Base-by-base conservation (phyloP, 495 filamentous ascomycete genomes). In the Trichoderma orchidacearum region DNA sequence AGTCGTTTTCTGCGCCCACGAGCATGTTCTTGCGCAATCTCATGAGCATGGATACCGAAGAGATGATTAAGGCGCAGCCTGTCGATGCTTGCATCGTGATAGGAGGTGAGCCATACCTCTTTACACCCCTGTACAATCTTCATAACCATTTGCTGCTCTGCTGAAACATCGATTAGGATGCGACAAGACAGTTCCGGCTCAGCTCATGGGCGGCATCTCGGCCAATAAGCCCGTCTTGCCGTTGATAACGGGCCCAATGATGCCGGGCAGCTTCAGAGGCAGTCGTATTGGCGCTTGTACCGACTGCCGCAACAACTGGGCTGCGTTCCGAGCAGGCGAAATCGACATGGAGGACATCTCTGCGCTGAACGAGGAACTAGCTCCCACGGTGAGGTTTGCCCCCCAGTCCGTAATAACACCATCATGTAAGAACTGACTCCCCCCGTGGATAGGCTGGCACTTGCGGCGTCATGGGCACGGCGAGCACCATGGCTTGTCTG, bases 21-120 rank as follows among this genome's bases (percentile, higher is more conserved):
- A 86, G 83, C 66, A 86, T 86, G 82, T 85, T 79, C 55, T 58
- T 85, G 55, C 63, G 83, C 41, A 86, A 85, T 62, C 54, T 85
- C 41, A 85, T 86, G 82, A 81, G 80, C 60, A 84, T 86, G 81
- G 82, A 86, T 62, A 85, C 83, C 0, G 83, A 86, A 63, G 83
- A 85, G 67, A 85, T 86, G 83, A 78, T 86, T 21, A 61, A 64
- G 27, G 82, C 82, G 13, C 82, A 85, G 64, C 82, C 83, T 0
- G 69, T 84, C 8, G 82, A 85, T 65, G 79, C 78, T 0, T 80
- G 79, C 41, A 74, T 86, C 27, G 71, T 85, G 63, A 79, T 86
- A 57, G 83, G 83, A 34, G 83, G 81, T 83, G 55, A 38, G 69
- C 66, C 13, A 6, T 9, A 21, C 36, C 12, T 7, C 11, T 35